Evolutionary conservation across 2,329 filamentous ascomycete species (phyloP), one percentile per base, ranked within the genome.

Genomic region (Davidsoniella neocaledoniae): DNA sequence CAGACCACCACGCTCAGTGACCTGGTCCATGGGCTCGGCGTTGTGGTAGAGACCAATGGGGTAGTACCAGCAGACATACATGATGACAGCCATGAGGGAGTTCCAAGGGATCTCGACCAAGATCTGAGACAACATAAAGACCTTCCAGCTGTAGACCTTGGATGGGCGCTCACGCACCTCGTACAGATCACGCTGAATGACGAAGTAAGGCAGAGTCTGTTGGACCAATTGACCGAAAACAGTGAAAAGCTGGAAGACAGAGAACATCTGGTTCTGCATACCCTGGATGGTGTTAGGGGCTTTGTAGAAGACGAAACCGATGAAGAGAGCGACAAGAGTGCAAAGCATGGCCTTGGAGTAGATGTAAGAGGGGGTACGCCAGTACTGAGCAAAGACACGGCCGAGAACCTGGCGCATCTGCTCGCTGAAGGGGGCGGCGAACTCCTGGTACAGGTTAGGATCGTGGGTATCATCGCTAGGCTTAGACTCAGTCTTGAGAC

Each of bases 351-450:
- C 62, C 70, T 94, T 94, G 58, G 83, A 81, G 68, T 90, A 93
- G 63, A 94, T 88, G 68, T 94, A 94, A 4, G 79, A 74, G 0
- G 87, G 87, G 0, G 81, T 88, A 53, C 87, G 83, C 86, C 87
- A 94, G 72, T 91, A 93, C 63, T 94, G 86, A 60, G 88, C 76
- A 69, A 91, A 91, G 23, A 91, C 82, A 58, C 87, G 85, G 56
- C 73, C 62, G 16, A 77, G 73, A 51, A 86, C 83, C 59, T 80
- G 72, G 50, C 65, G 67, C 40, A 90, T 67, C 63, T 94, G 87
- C 6, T 68, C 59, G 39, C 56, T 59, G 60, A 93, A 86, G 0
- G 83, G 76, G 4, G 85, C 83, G 3, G 87, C 87, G 54, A 94
- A 94, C 62, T 94, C 85, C 54, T 77, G 74, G 64, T 79, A 85